Percentiles rank a stretch among this genome's conserved stretches.
phyloP scores from a whole-genome alignment of 164 flowering plant genomes.

The Umbellularia californica region DNA sequence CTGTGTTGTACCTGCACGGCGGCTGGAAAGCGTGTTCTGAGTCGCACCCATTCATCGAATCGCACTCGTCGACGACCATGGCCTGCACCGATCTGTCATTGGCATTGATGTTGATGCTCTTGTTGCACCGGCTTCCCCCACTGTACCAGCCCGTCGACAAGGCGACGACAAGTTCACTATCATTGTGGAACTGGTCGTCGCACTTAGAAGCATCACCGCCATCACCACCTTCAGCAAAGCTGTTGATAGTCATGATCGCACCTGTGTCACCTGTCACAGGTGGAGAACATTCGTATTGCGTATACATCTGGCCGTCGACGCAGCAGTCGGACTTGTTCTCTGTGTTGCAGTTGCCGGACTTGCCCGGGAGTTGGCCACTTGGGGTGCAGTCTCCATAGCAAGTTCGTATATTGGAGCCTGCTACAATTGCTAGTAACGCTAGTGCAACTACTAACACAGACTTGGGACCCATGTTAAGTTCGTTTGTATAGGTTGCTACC shows the following conservation, averaged over 20 bases:
- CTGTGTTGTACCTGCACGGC: constrained; percentile 4
- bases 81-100: constrained; percentile 1
- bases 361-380: neutral
- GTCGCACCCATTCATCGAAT: constrained; percentile 6
- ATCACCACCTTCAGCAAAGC: constrained; percentile 18
- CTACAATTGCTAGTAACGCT: neutral
- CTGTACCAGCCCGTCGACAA: constrained; percentile 7
- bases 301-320: constrained; percentile 7
- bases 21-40: constrained; percentile 4
- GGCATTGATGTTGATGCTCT: constrained; percentile 1
- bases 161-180: constrained; percentile 2
- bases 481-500: too few species aligned
- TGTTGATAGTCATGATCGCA: constrained; percentile 16
- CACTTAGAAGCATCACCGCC: constrained; percentile 25
- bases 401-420: neutral
- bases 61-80: constrained; percentile 9
- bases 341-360: neutral
- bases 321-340: neutral
- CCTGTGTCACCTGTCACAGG: constrained; percentile 8
- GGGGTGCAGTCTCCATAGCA: neutral
- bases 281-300: constrained; percentile 17
- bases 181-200: constrained; percentile 12
- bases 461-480: neutral
- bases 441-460: neutral
- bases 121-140: neutral